Conservation (phyloP, 495 filamentous ascomycete genomes). For the Patellaria atrata region DNA sequence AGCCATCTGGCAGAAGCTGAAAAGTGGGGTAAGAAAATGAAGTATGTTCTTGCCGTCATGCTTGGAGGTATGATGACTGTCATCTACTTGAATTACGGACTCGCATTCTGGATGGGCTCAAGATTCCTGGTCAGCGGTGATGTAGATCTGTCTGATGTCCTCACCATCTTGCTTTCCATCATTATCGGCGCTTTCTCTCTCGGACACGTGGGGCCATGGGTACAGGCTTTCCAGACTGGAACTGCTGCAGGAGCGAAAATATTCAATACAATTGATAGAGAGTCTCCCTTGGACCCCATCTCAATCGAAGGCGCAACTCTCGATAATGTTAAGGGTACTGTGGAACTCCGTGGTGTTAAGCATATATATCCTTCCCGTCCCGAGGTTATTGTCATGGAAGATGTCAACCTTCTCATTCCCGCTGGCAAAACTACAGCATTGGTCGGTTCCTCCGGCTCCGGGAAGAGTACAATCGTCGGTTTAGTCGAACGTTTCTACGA, state of each 20-base stretch:
- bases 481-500: slow-evolving; percentile 88
- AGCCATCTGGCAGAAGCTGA: slow-evolving; percentile 55
- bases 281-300: slow-evolving; percentile 74
- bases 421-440: slow-evolving; percentile 81
- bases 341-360: slow-evolving; percentile 72
- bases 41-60: slow-evolving; percentile 57
- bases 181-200: slow-evolving; percentile 86
- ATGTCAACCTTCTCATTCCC: slow-evolving; percentile 61
- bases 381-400: slow-evolving; percentile 73
- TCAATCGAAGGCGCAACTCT: slow-evolving; percentile 55
- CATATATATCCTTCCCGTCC: slow-evolving; percentile 90
- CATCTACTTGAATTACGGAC: slow-evolving; percentile 68
- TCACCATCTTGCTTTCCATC: slow-evolving; percentile 78
- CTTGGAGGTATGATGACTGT: slow-evolving; percentile 67
- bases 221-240: slow-evolving; percentile 67
- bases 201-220: slow-evolving; percentile 76
- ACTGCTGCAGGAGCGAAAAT: slow-evolving; percentile 81
- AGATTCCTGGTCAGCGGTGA: slow-evolving; percentile 55
- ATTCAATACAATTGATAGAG: slow-evolving; percentile 77
- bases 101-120: slow-evolving; percentile 93
- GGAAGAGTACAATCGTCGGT: slow-evolving; percentile 87
- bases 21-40: slow-evolving; percentile 60
- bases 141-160: slow-evolving; percentile 37
- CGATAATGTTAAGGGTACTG: slow-evolving; percentile 55
- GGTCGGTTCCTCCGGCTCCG: slow-evolving; percentile 74